These are phyloP conservation scores for Penicillium fimorum DNA, from an alignment of 495 filamentous ascomycete species.

Conservation along the genomic window DNA sequence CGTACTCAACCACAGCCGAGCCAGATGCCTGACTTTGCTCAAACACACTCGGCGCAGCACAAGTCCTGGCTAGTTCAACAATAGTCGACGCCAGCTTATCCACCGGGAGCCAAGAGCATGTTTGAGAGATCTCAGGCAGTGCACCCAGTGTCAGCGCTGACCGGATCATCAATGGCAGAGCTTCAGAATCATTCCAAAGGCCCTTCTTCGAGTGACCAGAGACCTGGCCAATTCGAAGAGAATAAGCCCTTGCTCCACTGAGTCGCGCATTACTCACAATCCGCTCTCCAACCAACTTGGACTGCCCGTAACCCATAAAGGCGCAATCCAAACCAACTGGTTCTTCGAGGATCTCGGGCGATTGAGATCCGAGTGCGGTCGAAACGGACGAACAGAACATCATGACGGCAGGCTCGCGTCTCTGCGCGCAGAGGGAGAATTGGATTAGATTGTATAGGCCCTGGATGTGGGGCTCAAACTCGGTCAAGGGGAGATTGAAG, in stretches of 20 bases:
- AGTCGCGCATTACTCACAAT: slow-evolving; percentile 43
- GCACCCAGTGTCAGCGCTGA: slow-evolving; percentile 48
- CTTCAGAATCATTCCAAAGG: slow-evolving; percentile 60
- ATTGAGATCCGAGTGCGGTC: slow-evolving; percentile 39
- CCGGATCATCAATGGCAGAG: slow-evolving; percentile 55
- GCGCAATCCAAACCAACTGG: slow-evolving; percentile 40
- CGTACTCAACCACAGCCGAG: not conserved
- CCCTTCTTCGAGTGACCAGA: slow-evolving; percentile 52
- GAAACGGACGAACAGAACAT: slow-evolving; percentile 55
- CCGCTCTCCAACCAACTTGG: slow-evolving; percentile 57
- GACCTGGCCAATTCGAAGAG: slow-evolving; percentile 61
- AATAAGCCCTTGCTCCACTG: slow-evolving; percentile 38
- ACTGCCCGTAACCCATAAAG: slow-evolving; percentile 56
- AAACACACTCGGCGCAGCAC: slow-evolving; percentile 11
- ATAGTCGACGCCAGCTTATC: slow-evolving; percentile 50
- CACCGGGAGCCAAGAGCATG: slow-evolving; percentile 57
- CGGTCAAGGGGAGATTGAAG: slow-evolving; percentile 47
- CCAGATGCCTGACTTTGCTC: not conserved
- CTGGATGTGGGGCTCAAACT: slow-evolving; percentile 46
- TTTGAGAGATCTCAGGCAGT: slow-evolving; percentile 46
- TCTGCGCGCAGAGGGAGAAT: slow-evolving; percentile 48
- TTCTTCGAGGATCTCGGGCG: slow-evolving; percentile 40
- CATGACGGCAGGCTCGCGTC: slow-evolving; percentile 43
- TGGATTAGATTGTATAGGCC: slow-evolving; percentile 54
- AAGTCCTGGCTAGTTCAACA: slow-evolving; percentile 44